Conservation (phyloP, 805 yeast genomes). For the Millerozyma miso region DNA sequence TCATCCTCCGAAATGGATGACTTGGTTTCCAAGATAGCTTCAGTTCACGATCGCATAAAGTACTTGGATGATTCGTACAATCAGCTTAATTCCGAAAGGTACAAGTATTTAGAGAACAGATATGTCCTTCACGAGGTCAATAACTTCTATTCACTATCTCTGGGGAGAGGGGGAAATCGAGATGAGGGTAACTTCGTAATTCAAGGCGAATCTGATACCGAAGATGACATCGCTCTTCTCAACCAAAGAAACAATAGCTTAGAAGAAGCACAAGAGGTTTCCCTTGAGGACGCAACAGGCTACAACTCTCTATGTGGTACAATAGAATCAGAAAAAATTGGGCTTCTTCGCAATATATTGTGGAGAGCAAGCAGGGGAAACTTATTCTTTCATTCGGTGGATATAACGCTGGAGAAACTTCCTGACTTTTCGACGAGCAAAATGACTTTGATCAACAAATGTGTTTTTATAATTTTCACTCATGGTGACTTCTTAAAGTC, state of each 20-base stretch:
- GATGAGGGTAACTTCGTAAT: slow-evolving; percentile 9
- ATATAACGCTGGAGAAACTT: slow-evolving; percentile 21
- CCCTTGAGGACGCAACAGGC: slow-evolving; percentile 18
- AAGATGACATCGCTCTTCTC: slow-evolving; percentile 26
- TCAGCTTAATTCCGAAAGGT: slow-evolving; percentile 19
- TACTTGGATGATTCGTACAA: slow-evolving; percentile 35
- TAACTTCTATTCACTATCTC: slow-evolving; percentile 27
- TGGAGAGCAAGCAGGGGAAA: slow-evolving; percentile 44
- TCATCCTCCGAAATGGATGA: slow-evolving; percentile 32
- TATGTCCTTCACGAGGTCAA: slow-evolving; percentile 28
- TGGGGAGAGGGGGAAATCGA: slow-evolving; percentile 6
- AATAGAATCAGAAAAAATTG: slow-evolving; percentile 31
- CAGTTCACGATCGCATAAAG: slow-evolving; percentile 26
- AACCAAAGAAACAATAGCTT: slow-evolving; percentile 16
- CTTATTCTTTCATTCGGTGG: slow-evolving; percentile 36
- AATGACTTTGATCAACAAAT: slow-evolving; percentile 23
- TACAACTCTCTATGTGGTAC: slow-evolving; percentile 35
- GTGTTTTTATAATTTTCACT: slow-evolving; percentile 34
- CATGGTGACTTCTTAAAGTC: slow-evolving; percentile 37
- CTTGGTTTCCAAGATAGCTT: slow-evolving; percentile 19
- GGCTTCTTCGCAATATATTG: slow-evolving; percentile 33
- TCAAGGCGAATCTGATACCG: slow-evolving; percentile 22
- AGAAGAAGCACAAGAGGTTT: slow-evolving; percentile 18
- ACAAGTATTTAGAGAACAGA: slow-evolving; percentile 30
- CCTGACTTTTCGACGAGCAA: slow-evolving; percentile 8